Evolutionary conservation across 495 filamentous ascomycete species (phyloP).

Genomic region (Talaromyces proteolyticus): DNA sequence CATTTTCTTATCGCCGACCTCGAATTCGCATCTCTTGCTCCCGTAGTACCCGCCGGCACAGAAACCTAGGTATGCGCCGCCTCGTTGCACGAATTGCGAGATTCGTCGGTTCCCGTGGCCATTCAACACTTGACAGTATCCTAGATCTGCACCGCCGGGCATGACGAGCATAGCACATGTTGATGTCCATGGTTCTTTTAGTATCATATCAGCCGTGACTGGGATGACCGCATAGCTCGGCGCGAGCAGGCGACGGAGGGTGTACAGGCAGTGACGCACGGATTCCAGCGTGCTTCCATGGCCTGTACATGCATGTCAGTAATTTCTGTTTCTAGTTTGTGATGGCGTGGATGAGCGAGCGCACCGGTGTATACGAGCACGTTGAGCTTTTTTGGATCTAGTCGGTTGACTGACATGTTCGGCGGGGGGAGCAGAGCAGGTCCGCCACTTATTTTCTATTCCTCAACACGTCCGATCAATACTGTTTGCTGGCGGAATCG

Average conservation of each 20-base stretch:
- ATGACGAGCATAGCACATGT: slow-evolving; percentile 87
- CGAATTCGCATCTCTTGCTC: slow-evolving; percentile 75
- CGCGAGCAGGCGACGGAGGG: slow-evolving; percentile 82
- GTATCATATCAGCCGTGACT: slow-evolving; percentile 67
- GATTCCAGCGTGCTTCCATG: slow-evolving; percentile 81
- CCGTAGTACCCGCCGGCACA: slow-evolving; percentile 97
- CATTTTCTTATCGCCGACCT: slow-evolving; percentile 73
- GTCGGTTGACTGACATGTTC: not conserved
- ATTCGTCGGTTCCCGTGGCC: slow-evolving; percentile 83
- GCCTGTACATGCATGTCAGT: slow-evolving; percentile 41
- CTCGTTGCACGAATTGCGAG: slow-evolving; percentile 74
- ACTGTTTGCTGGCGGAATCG: not conserved
- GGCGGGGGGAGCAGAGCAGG: not conserved
- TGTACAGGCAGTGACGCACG: slow-evolving; percentile 83
- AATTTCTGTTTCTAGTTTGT: slow-evolving; percentile 5
- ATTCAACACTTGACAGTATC: slow-evolving; percentile 84
- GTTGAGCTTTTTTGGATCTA: slow-evolving; percentile 66
- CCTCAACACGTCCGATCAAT: not conserved
- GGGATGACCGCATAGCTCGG: slow-evolving; percentile 90
- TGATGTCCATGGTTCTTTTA: slow-evolving; percentile 88
- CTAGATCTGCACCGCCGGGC: slow-evolving; percentile 91
- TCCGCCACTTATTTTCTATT: not conserved
- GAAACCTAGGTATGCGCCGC: slow-evolving; percentile 82
- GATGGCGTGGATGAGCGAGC: slow-evolving; percentile 8
- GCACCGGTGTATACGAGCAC: slow-evolving; percentile 82